Base-by-base conservation (phyloP, 2,329 filamentous ascomycete species). In the Colletotrichum lupini region DNA sequence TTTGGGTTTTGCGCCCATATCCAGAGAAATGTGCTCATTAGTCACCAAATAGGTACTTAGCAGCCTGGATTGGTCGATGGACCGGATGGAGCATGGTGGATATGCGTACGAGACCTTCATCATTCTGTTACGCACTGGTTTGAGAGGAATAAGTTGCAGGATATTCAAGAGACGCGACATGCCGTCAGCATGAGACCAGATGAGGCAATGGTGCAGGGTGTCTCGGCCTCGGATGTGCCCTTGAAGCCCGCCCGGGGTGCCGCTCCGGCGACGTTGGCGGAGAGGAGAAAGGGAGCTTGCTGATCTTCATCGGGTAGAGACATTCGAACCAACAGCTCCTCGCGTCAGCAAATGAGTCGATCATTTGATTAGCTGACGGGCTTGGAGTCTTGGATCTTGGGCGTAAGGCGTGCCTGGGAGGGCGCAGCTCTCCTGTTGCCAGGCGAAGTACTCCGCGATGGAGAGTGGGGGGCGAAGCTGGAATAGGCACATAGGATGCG, bases 371-470 rank as follows among this genome's bases (percentile, higher is more conserved):
- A 49, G 37, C 37, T 42, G 37, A 42, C 1, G 2, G 37, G 35
- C 14, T 0, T 16, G 35, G 14, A 42, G 37, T 5, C 14, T 42
- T 42, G 35, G 14, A 42, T 24, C 24, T 24, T 24, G 64, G 63
- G 64, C 57, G 35, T 59, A 68, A 68, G 53, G 69, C 65, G 58
- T 63, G 53, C 22, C 65, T 19, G 59, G 30, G 19, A 28, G 37
- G 65, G 19, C 22, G 49, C 58, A 35, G 64, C 35, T 57, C 19
- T 19, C 37, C 2, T 42, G 37, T 7, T 2, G 37, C 49, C 60
- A 14, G 22, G 49, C 56, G 16, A 37, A 14, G 32, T 42, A 35
- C 26, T 46, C 42, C 19, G 0, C 8, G 37, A n/a, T 11, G 56
- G 5, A 14, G 19, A 28, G 19, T 52, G 28, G 24, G 32, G 56